A percentile compares a stretch with the other conserved stretches of the same genome.
phyloP scores from a whole-genome alignment of 2,329 filamentous ascomycete species.

The Aspergillus alliaceus region DNA sequence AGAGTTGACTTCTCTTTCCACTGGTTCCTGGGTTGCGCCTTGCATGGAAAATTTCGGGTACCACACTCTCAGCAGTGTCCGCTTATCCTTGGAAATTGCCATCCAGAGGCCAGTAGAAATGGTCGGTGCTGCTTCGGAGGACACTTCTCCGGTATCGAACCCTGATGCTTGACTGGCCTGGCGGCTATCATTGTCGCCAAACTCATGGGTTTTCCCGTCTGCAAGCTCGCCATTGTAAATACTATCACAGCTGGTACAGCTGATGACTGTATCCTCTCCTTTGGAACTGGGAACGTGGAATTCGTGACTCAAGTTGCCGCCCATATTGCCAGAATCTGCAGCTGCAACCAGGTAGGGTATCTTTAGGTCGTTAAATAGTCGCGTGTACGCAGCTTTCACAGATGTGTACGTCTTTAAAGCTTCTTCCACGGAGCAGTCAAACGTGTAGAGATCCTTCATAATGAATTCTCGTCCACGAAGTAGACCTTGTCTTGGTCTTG shows the following conservation, averaged over 20 bases:
- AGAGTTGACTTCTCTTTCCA: conserved; percentile 51
- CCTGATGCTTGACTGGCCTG: conserved; percentile 16
- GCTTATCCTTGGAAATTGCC: conserved; percentile 56
- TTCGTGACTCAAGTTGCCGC: conserved; percentile 88
- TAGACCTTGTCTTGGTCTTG: conserved; percentile 81
- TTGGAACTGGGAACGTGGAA: conserved; percentile 79
- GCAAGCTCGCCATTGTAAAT: conserved; percentile 88
- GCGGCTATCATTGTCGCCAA: conserved; percentile 6
- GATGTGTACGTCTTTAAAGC: conserved; percentile 78
- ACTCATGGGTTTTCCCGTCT: conserved; percentile 36
- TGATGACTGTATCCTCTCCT: conserved; percentile 83
- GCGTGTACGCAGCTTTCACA: conserved; percentile 71
- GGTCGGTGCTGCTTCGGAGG: conserved; percentile 24
- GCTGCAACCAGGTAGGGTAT: conserved; percentile 81
- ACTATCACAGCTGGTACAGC: conserved; percentile 71
- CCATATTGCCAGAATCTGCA: conserved; percentile 95
- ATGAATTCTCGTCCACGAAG: conserved; percentile 86
- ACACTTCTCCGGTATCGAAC: conserved; percentile 23
- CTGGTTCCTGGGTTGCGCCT: conserved; percentile 29
- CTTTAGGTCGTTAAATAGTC: conserved; percentile 78
- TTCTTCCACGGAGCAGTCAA: conserved; percentile 67
- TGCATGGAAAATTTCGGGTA: conserved; percentile 53
- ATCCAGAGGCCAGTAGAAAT: conserved; percentile 42
- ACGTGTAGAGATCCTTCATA: conserved; percentile 99
- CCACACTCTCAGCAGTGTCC: conserved; percentile 69